Base-by-base conservation (phyloP, 2,329 filamentous ascomycete genomes). In the Aspergillus fijiensis region DNA sequence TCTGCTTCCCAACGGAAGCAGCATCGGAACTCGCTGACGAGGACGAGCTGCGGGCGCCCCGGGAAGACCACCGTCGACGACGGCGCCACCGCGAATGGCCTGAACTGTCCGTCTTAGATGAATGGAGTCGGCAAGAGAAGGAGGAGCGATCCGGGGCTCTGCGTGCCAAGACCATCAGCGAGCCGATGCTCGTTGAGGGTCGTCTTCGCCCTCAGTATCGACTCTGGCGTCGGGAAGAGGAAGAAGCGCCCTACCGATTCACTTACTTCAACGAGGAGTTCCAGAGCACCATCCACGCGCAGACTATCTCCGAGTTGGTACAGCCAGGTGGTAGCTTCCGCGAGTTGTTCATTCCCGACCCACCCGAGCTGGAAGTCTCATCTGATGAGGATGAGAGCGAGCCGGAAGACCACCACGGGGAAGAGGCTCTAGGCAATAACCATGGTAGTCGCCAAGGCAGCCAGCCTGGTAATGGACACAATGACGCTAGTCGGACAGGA, bases 181-280 rank as follows among this genome's bases (percentile, higher is more conserved):
- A 99, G 72, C 95, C 95, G 10, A 88, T 97, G 70, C 86, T 98
- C 67, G 89, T 99, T 60, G 94, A 94, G 61, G 95, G 95, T 0
- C 86, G 95, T 57, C 79, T 99, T 49, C 87, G 95, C 5, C 92
- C 93, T 12, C 87, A 91, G 45, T 87, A 90, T 64, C 85, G 85
- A 67, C 85, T 85, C 14, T 99, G 94, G 94, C 94, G 92, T 73
- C 86, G 89, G 45, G 87, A 91, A 56, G 91, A 95, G 64, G 93
- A 96, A 62, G 94, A 97, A 65, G 87, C 89, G 0, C 95, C 95
- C 0, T 98, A 96, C 74, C 86, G 95, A 27, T 99, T 97, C 74
- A 98, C 95, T 0, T 99, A 99, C 76, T 99, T 99, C 82, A 98
- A 98, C 75, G 95, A 98, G 73, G 92, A 96, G 64, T 92, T 98